Evolutionary conservation across 495 filamentous ascomycete genomes (phyloP).

Genomic region (Penicillium fimorum): DNA sequence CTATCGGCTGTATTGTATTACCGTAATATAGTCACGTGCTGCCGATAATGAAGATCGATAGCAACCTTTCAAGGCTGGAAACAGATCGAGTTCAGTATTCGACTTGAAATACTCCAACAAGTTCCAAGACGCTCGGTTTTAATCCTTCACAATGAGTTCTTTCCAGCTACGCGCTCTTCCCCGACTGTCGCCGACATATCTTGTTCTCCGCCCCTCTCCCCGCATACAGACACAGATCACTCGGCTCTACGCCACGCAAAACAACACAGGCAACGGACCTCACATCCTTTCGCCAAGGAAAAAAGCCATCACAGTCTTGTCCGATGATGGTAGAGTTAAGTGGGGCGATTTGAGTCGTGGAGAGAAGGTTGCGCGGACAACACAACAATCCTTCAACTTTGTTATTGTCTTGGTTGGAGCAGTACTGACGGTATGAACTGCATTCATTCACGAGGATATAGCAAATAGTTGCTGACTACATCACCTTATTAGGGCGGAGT

Average conservation of each 20-base stretch:
- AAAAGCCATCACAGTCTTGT: slow-evolving; percentile 73
- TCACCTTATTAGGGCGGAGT: slow-evolving; percentile 61
- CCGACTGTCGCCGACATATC: slow-evolving; percentile 15
- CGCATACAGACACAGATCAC: slow-evolving; percentile 27
- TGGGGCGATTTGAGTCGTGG: slow-evolving; percentile 71
- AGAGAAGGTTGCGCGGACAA: slow-evolving; percentile 83
- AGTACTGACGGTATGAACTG: slow-evolving; percentile 57
- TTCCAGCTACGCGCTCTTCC: slow-evolving; percentile 21
- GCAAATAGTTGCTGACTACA: slow-evolving; percentile 11
- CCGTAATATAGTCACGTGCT: slow-evolving; percentile 20
- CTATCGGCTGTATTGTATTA: slow-evolving; percentile 12
- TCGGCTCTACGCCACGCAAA: slow-evolving; percentile 56
- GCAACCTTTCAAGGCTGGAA: background rate
- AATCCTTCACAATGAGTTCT: slow-evolving; percentile 19
- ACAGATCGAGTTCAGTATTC: background rate
- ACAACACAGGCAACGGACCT: slow-evolving; percentile 35
- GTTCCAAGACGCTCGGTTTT: background rate
- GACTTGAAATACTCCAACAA: background rate
- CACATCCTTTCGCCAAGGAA: slow-evolving; percentile 35
- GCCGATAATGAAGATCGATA: slow-evolving; percentile 10
- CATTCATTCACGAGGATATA: background rate
- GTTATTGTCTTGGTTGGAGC: slow-evolving; percentile 72
- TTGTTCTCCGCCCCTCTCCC: slow-evolving; percentile 15
- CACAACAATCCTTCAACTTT: slow-evolving; percentile 88
- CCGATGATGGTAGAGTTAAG: slow-evolving; percentile 74